A percentile compares a stretch with the other conserved stretches of the same genome.
Evolutionary conservation across 805 yeast species (phyloP).

Genomic region (Monosporozyma aerobia): DNA sequence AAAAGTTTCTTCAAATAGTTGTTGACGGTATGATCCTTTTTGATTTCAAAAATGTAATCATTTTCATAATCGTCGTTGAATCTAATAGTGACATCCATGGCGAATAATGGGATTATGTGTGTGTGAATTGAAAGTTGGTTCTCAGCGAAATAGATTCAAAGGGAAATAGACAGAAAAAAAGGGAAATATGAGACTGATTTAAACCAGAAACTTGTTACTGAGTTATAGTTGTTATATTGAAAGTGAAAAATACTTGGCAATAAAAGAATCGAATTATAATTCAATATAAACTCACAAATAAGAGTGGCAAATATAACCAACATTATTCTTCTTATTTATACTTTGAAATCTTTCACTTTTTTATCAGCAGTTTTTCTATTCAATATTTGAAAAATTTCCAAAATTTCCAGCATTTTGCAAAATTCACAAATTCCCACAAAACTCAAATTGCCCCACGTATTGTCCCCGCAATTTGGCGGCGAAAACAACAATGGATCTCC

Average conservation of each 20-base stretch:
- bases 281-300: not conserved
- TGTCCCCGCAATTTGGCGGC: not conserved
- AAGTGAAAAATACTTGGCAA: too few relatives aligned
- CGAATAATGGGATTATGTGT: not conserved
- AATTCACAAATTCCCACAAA: not conserved
- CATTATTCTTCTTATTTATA: not conserved
- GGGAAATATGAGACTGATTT: not conserved
- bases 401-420: not conserved
- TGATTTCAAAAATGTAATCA: slow-evolving; percentile 78
- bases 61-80: slow-evolving; percentile 77
- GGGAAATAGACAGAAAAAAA: not conserved
- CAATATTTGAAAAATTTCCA: not conserved
- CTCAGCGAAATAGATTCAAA: not conserved
- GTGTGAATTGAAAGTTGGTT: not conserved
- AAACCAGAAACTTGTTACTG: not conserved
- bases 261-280: too few relatives aligned
- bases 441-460: not conserved
- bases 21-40: slow-evolving; percentile 45
- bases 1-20: slow-evolving; percentile 51
- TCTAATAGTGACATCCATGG: slow-evolving; percentile 49
- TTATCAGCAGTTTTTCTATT: not conserved
- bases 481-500: not conserved
- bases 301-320: not conserved
- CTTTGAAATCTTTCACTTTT: not conserved
- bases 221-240: too few relatives aligned